Percentiles rank a stretch among this genome's conserved stretches.
phyloP scores from a whole-genome alignment of 306 rosid species.

The Vigna nakashimae region DNA sequence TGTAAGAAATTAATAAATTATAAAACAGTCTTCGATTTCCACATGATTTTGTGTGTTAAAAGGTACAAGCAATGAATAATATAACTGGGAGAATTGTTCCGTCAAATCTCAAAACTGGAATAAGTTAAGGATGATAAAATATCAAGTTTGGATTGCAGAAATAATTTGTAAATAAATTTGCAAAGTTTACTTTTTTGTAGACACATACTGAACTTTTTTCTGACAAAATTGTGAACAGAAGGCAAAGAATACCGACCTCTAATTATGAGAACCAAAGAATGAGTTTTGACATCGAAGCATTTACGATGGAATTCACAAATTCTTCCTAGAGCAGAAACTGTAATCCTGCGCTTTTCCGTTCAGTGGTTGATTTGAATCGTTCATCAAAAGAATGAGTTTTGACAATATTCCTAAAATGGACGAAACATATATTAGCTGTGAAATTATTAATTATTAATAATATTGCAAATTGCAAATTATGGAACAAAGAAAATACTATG shows the following conservation, averaged over 20 bases:
- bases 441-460: conserved; percentile 13
- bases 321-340: conserved; percentile 60
- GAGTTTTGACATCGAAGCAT: conserved; percentile 38
- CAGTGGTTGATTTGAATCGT: conserved; percentile 30
- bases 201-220: neutral
- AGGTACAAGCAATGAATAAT: neutral
- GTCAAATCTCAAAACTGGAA: neutral
- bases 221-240: neutral
- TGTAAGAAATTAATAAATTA: neutral
- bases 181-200: too few relatives aligned
- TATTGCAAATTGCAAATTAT: neutral
- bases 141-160: neutral
- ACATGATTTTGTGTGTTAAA: neutral
- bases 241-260: neutral
- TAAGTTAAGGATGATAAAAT: neutral
- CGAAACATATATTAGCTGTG: conserved; percentile 14
- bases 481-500: conserved; percentile 40
- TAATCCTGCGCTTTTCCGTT: conserved; percentile 49
- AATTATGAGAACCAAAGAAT: neutral
- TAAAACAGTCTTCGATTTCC: conserved; percentile 1
- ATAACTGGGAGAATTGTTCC: too few relatives aligned
- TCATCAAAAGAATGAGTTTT: conserved; percentile 38
- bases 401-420: conserved; percentile 47
- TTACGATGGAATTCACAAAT: conserved; percentile 53
- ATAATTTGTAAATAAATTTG: too few relatives aligned